Evolutionary conservation across 257 asterid species (phyloP).

Genomic region (Solanum bulbocastanum): DNA sequence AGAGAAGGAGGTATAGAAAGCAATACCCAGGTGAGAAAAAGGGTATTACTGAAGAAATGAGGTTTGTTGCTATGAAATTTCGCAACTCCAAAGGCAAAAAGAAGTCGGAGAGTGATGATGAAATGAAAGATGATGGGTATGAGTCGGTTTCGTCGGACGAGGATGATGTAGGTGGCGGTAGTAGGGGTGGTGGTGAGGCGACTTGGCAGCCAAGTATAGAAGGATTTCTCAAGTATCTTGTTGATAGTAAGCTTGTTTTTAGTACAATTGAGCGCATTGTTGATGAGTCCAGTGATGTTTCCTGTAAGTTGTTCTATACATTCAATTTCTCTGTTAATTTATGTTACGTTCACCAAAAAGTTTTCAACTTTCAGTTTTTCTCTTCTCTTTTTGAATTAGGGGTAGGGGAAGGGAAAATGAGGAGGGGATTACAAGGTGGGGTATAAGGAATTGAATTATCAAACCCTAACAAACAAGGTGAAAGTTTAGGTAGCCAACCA

Average conservation of each 20-base stretch:
- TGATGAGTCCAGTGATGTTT: slow-evolving; percentile 84
- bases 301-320: slow-evolving; percentile 39
- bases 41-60: slow-evolving; percentile 90
- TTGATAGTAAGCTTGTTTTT: slow-evolving; percentile 71
- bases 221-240: slow-evolving; percentile 76
- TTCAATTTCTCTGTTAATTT: not conserved
- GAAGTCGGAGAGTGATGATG: not conserved
- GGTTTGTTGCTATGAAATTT: slow-evolving; percentile 86
- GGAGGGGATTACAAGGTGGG: not conserved
- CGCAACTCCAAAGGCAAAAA: slow-evolving; percentile 22
- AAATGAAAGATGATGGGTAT: slow-evolving; percentile 7
- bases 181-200: slow-evolving; percentile 10
- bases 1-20: slow-evolving; percentile 63
- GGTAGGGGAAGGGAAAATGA: not conserved
- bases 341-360: not conserved
- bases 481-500: not conserved
- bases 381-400: not conserved
- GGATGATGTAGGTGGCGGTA: slow-evolving; percentile 2
- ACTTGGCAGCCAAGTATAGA: slow-evolving; percentile 72
- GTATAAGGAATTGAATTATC: not conserved
- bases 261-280: slow-evolving; percentile 79
- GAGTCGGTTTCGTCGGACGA: slow-evolving; percentile 1
- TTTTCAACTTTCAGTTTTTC: not conserved
- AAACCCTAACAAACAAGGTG: not conserved
- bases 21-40: slow-evolving; percentile 70